Base-by-base conservation (phyloP, 768 basidiomycete genomes). In the Boletus reticulatus region DNA sequence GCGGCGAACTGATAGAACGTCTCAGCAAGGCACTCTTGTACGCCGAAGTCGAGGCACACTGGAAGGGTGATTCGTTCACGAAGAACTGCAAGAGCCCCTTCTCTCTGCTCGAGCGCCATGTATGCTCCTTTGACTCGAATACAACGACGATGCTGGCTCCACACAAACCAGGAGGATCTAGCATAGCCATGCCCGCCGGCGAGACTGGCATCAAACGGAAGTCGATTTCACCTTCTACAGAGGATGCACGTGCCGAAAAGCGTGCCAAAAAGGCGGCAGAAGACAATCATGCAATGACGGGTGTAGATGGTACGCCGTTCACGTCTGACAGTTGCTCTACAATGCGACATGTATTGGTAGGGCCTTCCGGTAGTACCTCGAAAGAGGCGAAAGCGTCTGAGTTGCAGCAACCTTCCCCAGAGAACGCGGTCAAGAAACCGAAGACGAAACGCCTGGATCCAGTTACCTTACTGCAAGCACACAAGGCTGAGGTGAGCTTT, bases 41-140 rank as follows among this genome's bases (percentile, higher is more conserved):
- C 61, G 76, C 80, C 19, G 92, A 94, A 73, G 88, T 89, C 50
- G 92, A 94, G 75, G 80, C 85, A 8, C 92, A 93, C 63, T 93
- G 88, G 85, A 81, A 83, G 57, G 79, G 78, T 10, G 83, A 84
- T 65, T 74, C 77, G 36, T 72, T 87, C 55, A 79, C 82, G 8
- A 77, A 74, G 43, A 84, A 81, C 62, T 94, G 92, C 79, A 85
- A 82, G 65, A 75, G 79, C 34, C 69, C 78, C 12, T 92, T 93
- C 74, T 85, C 87, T 17, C 74, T 94, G n/a, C 76, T 93, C 29
- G 85, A 89, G 55, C 80, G 74, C 4, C 91, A 94, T 63, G 75
- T 82, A 22, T 94, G 91, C 68, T 84, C 85, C 19, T 49, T 76
- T 34, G 82, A 85, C 50, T 65, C 78, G 37, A 61, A 72, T 32